phyloP scores from a whole-genome alignment of 2,329 filamentous ascomycete species.

The Coniella vitis region DNA sequence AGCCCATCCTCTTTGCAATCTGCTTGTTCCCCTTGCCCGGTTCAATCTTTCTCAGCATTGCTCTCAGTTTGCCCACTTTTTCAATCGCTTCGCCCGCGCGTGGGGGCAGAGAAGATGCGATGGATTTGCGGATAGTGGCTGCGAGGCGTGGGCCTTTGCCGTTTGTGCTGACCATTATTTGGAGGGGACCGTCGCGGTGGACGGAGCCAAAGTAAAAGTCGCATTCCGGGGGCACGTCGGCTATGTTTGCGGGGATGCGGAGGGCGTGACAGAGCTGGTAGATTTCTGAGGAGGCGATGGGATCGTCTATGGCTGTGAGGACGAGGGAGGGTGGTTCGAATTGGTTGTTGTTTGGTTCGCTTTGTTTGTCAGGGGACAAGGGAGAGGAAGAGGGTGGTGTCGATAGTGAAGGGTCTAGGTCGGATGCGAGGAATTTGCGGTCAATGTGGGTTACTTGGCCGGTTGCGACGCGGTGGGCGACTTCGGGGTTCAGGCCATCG shows the following conservation, averaged over 20 bases:
- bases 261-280: slow-evolving; percentile 89
- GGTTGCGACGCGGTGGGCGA: slow-evolving; percentile 70
- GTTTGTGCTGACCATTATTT: slow-evolving; percentile 99
- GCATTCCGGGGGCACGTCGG: slow-evolving; percentile 92
- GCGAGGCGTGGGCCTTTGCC: slow-evolving; percentile 91
- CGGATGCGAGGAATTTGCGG: slow-evolving; percentile 76
- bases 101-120: slow-evolving; percentile 66
- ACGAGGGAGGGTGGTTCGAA: slow-evolving; percentile 54
- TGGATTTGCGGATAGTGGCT: slow-evolving; percentile 75
- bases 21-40: slow-evolving; percentile 55
- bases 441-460: slow-evolving; percentile 74
- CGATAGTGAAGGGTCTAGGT: slow-evolving; percentile 53
- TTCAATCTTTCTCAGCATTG: slow-evolving; percentile 70
- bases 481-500: slow-evolving; percentile 79
- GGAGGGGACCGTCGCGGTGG: slow-evolving; percentile 87
- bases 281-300: slow-evolving; percentile 79
- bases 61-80: slow-evolving; percentile 72
- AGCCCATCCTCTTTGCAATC: slow-evolving; percentile 83
- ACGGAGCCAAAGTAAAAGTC: slow-evolving; percentile 98
- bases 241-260: slow-evolving; percentile 86
- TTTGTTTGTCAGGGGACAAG: no score
- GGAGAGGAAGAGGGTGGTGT: no score
- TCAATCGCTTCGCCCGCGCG: slow-evolving; percentile 82
- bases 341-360: no score
- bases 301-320: slow-evolving; percentile 87